Base-by-base conservation (phyloP, 2,329 filamentous ascomycete genomes). In the Venturia effusa region DNA sequence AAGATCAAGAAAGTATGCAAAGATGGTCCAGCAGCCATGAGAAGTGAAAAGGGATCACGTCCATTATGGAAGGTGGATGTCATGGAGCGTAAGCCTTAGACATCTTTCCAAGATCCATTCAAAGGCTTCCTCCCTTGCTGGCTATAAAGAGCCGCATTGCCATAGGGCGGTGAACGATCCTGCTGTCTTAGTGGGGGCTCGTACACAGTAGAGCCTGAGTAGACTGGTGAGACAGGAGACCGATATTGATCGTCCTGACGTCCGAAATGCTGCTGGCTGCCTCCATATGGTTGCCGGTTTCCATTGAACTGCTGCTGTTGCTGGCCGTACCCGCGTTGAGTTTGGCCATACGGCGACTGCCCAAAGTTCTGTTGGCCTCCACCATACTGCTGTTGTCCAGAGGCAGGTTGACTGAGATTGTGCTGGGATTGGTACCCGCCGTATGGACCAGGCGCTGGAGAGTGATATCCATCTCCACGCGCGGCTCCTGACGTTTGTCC, bases 81-180 rank as follows among this genome's bases (percentile, higher is more conserved):
- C 15, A 51, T 6, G n/a, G 7, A 27, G 19, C 17, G 11, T 54
- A 62, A 67, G 34, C 59, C 59, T 64, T 67, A 70, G 15, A 70
- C 61, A 59, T 70, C 67, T 34, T 69, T 70, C 69, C 67, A 71
- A 4, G 67, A 68, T 17, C 68, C 67, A 51, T 70, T 66, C n/a
- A 67, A 63, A 15, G 70, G 64, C 30, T 67, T 69, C 43, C 70
- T 67, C 6, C 59, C 66, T 64, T 1, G 64, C 48, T 59, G 63
- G 55, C 48, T 66, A 64, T 66, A 68, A 10, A 66, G 66, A 30
- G 65, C 8, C 69, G 67, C 11, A 64, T 64, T 17, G 66, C 67
- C 43, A 69, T 69, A 48, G 70, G 67, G 63, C 27, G 59, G 59
- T 11, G 59, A 41, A 19, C 17, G 59, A 19, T 32, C 59, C 59